Conservation (phyloP, 495 filamentous ascomycete species). For the Mytilinidion resinicola region DNA sequence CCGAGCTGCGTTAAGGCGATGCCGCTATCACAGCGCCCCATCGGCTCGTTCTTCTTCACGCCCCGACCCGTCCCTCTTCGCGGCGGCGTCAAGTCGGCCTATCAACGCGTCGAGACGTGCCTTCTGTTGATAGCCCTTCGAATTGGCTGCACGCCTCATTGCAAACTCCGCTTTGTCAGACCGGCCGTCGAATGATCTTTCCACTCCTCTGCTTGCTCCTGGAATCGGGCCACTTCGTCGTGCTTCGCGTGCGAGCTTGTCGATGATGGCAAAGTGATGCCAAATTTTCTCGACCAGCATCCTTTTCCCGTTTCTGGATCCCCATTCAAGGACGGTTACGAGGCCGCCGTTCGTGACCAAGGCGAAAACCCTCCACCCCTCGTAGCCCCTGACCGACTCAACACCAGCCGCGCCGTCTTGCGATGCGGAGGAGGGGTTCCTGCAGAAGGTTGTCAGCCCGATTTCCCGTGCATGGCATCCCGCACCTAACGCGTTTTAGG, state of each 20-base stretch:
- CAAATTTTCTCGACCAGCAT: background rate
- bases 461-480: background rate
- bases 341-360: background rate
- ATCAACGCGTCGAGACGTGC: conserved; percentile 1
- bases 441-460: background rate
- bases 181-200: background rate
- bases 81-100: background rate
- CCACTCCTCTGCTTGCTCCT: background rate
- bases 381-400: background rate
- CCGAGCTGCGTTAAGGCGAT: background rate
- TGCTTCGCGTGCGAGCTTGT: background rate
- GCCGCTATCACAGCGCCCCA: background rate
- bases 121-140: background rate
- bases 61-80: background rate
- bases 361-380: background rate
- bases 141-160: background rate
- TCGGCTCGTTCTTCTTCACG: background rate
- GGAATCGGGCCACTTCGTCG: background rate
- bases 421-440: background rate
- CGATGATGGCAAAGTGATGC: background rate
- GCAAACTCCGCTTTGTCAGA: background rate
- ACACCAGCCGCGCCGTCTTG: background rate
- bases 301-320: background rate
- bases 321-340: background rate
- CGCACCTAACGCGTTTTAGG: background rate